phyloP scores from a whole-genome alignment of 768 basidiomycete species.

The Rhodotorula toruloides region DNA sequence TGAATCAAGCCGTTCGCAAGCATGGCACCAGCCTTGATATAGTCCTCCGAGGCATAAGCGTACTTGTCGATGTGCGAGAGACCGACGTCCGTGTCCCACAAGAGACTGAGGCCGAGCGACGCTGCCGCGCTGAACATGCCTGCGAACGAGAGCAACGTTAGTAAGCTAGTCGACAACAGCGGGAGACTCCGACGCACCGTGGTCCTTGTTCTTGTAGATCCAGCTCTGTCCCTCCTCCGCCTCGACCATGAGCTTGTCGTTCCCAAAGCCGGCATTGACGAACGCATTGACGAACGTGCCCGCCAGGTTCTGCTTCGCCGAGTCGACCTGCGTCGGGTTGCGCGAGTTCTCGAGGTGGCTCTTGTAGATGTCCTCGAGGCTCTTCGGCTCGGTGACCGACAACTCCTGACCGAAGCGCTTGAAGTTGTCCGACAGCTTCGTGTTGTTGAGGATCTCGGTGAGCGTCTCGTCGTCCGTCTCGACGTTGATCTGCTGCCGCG shows the following conservation, averaged over 20 bases:
- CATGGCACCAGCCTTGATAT: conserved; percentile 96
- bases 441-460: conserved; percentile 77
- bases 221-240: conserved; percentile 94
- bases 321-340: conserved; percentile 75
- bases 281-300: conserved; percentile 98
- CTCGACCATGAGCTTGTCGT: conserved; percentile 96
- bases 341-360: conserved; percentile 86
- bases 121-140: conserved; percentile 97
- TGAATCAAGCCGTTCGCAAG: conserved; percentile 91
- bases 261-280: conserved; percentile 96
- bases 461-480: conserved; percentile 87
- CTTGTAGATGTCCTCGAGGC: conserved; percentile 95
- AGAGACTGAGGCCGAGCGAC: conserved; percentile 79
- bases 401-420: conserved; percentile 88
- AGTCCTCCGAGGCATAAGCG: conserved; percentile 89
- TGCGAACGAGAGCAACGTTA: conserved; percentile 42
- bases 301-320: conserved; percentile 87
- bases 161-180: not conserved
- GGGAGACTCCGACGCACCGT: conserved; percentile 55
- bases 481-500: conserved; percentile 81
- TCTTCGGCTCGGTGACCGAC: conserved; percentile 80
- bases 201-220: conserved; percentile 99
- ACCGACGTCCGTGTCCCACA: conserved; percentile 96
- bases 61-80: conserved; percentile 94
- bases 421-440: conserved; percentile 75